Conservation (phyloP, 805 yeast genomes). For the Zygoascus ofunaensis region DNA sequence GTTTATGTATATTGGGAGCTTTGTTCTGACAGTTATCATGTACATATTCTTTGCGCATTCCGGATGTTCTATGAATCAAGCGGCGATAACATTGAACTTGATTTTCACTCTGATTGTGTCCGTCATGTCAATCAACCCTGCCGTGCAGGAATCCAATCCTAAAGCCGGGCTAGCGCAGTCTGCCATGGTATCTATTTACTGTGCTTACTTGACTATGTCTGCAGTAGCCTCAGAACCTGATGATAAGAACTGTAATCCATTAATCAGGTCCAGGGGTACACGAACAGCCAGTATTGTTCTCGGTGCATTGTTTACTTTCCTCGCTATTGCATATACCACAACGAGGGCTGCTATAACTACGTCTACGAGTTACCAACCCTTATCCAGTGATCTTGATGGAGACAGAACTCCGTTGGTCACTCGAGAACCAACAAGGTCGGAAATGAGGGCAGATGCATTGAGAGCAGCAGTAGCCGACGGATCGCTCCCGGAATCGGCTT, state of each 20-base stretch:
- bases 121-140: constrained; percentile 64
- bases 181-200: constrained; percentile 89
- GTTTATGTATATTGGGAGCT: constrained; percentile 67
- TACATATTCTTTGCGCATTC: constrained; percentile 69
- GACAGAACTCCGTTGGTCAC: constrained; percentile 30
- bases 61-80: constrained; percentile 82
- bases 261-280: constrained; percentile 81
- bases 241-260: constrained; percentile 84
- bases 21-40: constrained; percentile 70
- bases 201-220: constrained; percentile 81
- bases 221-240: constrained; percentile 97
- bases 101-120: constrained; percentile 57
- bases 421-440: constrained; percentile 52
- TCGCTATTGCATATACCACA: constrained; percentile 94
- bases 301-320: constrained; percentile 88
- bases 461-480: constrained; percentile 96
- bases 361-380: constrained; percentile 48
- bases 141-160: constrained; percentile 85
- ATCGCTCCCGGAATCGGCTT: constrained; percentile 84
- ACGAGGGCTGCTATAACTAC: constrained; percentile 86
- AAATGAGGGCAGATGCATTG: constrained; percentile 78
- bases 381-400: constrained; percentile 20
- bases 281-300: constrained; percentile 78
- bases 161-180: constrained; percentile 95
- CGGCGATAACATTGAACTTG: constrained; percentile 73